Percentiles rank a stretch among this genome's conserved stretches.
Evolutionary conservation across 768 basidiomycete genomes (phyloP).

Genomic region (Hydnomerulius pinastri): DNA sequence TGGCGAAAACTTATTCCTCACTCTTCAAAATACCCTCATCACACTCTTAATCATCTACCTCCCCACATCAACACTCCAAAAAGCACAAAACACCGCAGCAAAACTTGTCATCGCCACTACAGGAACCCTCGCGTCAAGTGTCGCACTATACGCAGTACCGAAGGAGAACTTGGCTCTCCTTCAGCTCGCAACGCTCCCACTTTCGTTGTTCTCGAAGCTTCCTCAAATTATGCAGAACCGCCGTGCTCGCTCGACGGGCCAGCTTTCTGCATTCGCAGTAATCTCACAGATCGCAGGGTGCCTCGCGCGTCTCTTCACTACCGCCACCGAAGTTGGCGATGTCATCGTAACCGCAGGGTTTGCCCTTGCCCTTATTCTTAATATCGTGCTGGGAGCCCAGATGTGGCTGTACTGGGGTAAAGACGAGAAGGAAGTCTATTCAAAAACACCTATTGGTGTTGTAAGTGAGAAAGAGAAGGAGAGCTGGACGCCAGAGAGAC

Average conservation of each 20-base stretch:
- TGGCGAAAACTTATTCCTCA: slow-evolving; percentile 95
- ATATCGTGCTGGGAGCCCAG: slow-evolving; percentile 81
- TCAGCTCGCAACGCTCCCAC: slow-evolving; percentile 85
- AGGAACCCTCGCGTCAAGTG: slow-evolving; percentile 34
- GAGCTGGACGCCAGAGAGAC: slow-evolving; percentile 26
- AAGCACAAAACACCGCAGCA: slow-evolving; percentile 29
- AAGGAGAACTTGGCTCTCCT: slow-evolving; percentile 58
- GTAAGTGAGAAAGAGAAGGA: slow-evolving; percentile 33
- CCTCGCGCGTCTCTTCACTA: slow-evolving; percentile 91
- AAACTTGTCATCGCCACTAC: slow-evolving; percentile 34
- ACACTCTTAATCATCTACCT: slow-evolving; percentile 84
- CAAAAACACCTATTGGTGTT: slow-evolving; percentile 18
- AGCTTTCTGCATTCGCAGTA: slow-evolving; percentile 92
- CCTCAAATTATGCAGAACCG: slow-evolving; percentile 91
- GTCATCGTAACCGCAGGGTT: slow-evolving; percentile 80
- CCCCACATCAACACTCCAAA: slow-evolving; percentile 35
- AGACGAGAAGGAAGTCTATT: slow-evolving; percentile 36
- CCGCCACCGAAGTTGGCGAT: slow-evolving; percentile 87
- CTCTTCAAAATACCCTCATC: slow-evolving; percentile 85
- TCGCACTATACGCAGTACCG: slow-evolving; percentile 51
- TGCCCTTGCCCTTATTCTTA: slow-evolving; percentile 77
- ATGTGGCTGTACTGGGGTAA: slow-evolving; percentile 84
- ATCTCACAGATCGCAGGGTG: slow-evolving; percentile 87
- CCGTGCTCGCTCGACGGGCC: slow-evolving; percentile 78
- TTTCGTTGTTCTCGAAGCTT: slow-evolving; percentile 89